Base-by-base conservation (phyloP, 202 grass and related monocot genomes). In the Setaria viridis region DNA sequence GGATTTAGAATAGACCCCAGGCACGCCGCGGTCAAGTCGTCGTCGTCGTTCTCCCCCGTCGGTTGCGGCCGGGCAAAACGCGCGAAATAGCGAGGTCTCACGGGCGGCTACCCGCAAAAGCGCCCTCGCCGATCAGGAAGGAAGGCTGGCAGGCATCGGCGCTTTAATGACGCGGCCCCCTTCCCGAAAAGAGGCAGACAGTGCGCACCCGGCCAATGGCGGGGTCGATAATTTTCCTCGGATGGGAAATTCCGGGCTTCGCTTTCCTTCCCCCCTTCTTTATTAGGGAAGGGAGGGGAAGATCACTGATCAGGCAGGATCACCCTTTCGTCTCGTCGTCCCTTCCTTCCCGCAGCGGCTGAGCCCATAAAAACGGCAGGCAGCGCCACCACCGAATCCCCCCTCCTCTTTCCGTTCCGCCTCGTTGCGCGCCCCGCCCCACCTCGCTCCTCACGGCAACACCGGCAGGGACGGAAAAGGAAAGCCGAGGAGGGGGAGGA, bases 391-490 rank as follows among this genome's bases (percentile, higher is more conserved):
- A 43, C 68, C 19, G 1, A 12, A 54, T 3, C 39, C 8, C 57
- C 74, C 9, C 9, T 1, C 37, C 48, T 13, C 46, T 42, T 33
- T 14, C 65, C 34, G 65, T 72, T 80, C 25, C 42, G 20, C 21
- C 43, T 30, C 30, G 9, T 33, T 45, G 46, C 57, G 14, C 62
- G 48, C 41, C 59, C 0, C 67, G 20, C 68, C 66, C 74, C 65
- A 37, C 50, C 30, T 20, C n/a, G 34, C 33, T 10, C 32, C 1
- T n/a, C 70, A 67, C 74, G 76, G 81, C 77, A 84, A 81, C 80
- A 51, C 39, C 80, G 19, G 56, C 81, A 68, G 58, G 72, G 77
- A 85, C 90, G 65, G 74, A 95, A 90, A 80, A 87, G 80, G 93
- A 91, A 88, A 91, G 81, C 62, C 70, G 72, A 87, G 79, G 67